These are phyloP conservation scores for Podila horticola DNA, from an alignment of 192 early-diverging fungal genomes.

Conservation along the genomic window DNA sequence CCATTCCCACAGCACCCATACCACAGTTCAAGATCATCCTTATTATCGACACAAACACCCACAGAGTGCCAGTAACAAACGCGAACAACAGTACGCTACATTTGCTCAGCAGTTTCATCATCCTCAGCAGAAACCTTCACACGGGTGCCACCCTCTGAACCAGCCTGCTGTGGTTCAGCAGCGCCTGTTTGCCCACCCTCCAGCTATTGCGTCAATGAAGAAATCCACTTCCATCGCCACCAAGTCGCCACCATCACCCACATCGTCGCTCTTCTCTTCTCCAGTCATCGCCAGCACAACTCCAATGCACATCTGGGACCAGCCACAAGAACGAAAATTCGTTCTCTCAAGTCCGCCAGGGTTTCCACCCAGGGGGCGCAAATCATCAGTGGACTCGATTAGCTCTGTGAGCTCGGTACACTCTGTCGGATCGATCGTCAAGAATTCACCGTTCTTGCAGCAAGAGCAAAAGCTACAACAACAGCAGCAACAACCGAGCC, in stretches of 20 bases:
- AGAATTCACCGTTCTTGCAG: too few species aligned
- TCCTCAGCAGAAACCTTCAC: constrained; percentile 1
- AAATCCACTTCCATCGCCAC: too few species aligned
- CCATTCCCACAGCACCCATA: neutral
- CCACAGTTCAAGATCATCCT: too few species aligned
- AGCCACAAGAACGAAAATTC: neutral
- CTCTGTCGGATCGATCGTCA: neutral
- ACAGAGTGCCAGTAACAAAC: neutral
- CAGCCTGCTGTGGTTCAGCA: constrained; percentile 2
- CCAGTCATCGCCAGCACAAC: too few species aligned
- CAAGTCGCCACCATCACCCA: too few species aligned
- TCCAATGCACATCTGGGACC: neutral
- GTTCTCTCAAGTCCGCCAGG: neutral
- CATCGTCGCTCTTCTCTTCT: too few species aligned
- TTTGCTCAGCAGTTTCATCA: constrained; percentile 12
- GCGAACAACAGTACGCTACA: neutral
- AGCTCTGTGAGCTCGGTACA: neutral
- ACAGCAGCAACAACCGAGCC: constrained; percentile 7
- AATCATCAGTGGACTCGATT: too few species aligned
- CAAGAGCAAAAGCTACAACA: neutral
- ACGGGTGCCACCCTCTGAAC: constrained; percentile 23
- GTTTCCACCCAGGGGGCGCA: too few species aligned
- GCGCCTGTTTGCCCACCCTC: neutral
- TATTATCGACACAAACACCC: too few species aligned
- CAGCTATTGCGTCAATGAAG: too few species aligned